Conservation (phyloP, 371 early-diverging fungal genomes). For the Phascolomyces articulosus region DNA sequence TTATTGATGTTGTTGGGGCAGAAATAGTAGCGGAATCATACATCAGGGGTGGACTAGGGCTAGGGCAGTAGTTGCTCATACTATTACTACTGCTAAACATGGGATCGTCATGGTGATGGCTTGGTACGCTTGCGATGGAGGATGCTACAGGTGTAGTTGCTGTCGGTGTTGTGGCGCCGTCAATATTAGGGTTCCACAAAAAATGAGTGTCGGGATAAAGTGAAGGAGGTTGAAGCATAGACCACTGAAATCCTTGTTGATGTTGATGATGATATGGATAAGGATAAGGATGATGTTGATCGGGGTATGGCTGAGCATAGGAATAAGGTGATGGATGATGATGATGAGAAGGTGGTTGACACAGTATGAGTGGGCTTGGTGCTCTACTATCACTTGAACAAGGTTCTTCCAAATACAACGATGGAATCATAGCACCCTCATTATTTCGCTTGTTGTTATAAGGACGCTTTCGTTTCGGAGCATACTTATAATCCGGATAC, state of each 20-base stretch:
- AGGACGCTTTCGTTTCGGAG: slow-evolving; percentile 12
- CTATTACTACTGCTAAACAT: background rate
- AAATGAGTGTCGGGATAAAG: background rate
- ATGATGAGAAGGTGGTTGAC: too few species aligned
- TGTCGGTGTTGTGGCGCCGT: background rate
- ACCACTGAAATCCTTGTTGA: background rate
- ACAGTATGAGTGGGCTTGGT: too few species aligned
- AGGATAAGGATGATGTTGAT: background rate
- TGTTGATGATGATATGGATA: background rate
- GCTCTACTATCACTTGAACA: too few species aligned
- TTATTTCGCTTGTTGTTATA: background rate
- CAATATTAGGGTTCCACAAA: background rate
- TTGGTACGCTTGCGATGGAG: too few species aligned
- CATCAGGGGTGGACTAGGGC: background rate
- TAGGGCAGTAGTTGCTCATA: slow-evolving; percentile 2
- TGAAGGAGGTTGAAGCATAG: background rate
- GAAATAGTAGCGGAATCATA: too few species aligned
- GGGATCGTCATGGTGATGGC: too few species aligned
- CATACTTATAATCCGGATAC: slow-evolving; percentile 20
- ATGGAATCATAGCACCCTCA: background rate
- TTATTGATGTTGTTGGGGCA: background rate
- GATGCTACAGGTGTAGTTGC: background rate
- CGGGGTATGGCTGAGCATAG: background rate
- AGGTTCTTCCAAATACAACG: too few species aligned
- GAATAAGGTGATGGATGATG: too few species aligned